Conservation (phyloP, 805 yeast species). For the Maudiozyma turicensis region DNA sequence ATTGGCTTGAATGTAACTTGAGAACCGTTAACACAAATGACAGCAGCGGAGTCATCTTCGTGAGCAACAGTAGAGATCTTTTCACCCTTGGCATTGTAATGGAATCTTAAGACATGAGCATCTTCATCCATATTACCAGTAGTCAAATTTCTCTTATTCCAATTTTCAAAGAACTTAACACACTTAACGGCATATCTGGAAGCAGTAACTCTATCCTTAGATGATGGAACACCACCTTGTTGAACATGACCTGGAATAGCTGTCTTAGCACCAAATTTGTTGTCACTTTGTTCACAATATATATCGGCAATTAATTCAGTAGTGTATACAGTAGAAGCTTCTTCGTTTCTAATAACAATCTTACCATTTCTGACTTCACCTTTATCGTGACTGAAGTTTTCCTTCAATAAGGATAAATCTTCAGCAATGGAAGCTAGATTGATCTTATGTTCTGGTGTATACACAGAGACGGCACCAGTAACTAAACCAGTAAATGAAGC, state of each 20-base stretch:
- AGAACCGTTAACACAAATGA: constrained; percentile 65
- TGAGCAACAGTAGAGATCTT: constrained; percentile 38
- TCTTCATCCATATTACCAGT: constrained; percentile 27
- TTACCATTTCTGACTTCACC: constrained; percentile 83
- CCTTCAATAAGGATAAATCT: constrained; percentile 63
- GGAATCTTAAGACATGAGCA: constrained; percentile 41
- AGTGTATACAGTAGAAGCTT: constrained; percentile 72
- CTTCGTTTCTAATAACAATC: constrained; percentile 71
- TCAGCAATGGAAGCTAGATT: constrained; percentile 57
- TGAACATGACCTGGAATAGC: constrained; percentile 98
- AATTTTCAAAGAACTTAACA: constrained; percentile 74
- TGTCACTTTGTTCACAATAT: constrained; percentile 66
- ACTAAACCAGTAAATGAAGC: constrained; percentile 79
- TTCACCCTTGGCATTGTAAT: constrained; percentile 37
- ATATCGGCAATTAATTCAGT: constrained; percentile 78
- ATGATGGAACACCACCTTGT: constrained; percentile 93
- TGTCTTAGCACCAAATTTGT: constrained; percentile 79
- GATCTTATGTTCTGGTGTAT: constrained; percentile 81
- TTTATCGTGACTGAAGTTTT: constrained; percentile 58
- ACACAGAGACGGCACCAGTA: constrained; percentile 85
- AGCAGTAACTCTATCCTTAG: constrained; percentile 86
- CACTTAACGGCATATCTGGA: constrained; percentile 86
- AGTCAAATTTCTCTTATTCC: constrained; percentile 32
- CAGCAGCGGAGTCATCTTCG: constrained; percentile 41
- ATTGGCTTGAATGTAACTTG: constrained; percentile 49